These are phyloP conservation scores for Bothriochloa decipiens DNA, from an alignment of 176 grass and related monocot species.

Conservation along the genomic window DNA sequence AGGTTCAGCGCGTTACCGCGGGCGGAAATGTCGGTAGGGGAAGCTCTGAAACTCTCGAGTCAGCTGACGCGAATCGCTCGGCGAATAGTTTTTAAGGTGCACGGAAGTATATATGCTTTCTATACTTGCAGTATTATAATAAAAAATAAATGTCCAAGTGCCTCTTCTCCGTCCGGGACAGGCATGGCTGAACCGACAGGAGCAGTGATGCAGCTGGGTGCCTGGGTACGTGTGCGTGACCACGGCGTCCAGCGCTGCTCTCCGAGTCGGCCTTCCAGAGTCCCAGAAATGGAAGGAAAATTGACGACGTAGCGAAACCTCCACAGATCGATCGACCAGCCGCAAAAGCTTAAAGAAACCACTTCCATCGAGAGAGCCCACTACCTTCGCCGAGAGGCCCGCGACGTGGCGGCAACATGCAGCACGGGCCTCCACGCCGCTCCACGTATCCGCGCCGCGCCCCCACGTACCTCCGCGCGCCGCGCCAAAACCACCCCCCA, in stretches of 20 bases:
- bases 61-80: neutral
- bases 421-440: neutral
- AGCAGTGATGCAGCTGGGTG: neutral
- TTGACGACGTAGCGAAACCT: neutral
- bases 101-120: neutral
- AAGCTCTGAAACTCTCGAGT: constrained; percentile 7
- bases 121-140: no score
- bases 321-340: neutral
- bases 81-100: neutral
- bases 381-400: neutral
- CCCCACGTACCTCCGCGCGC: constrained; percentile 28
- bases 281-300: neutral
- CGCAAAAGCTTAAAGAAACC: neutral
- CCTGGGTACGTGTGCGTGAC: constrained; percentile 8
- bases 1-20: neutral
- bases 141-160: neutral
- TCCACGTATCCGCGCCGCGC: constrained; percentile 42
- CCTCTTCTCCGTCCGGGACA: neutral
- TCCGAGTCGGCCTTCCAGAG: neutral
- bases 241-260: neutral
- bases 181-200: neutral
- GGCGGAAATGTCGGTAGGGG: neutral
- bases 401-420: constrained; percentile 60
- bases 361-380: neutral
- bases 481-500: constrained; percentile 33